A percentile compares a stretch with the other conserved stretches of the same genome.
Evolutionary conservation across 2,329 filamentous ascomycete species (phyloP).

Genomic region (Xylariaceae sp.): DNA sequence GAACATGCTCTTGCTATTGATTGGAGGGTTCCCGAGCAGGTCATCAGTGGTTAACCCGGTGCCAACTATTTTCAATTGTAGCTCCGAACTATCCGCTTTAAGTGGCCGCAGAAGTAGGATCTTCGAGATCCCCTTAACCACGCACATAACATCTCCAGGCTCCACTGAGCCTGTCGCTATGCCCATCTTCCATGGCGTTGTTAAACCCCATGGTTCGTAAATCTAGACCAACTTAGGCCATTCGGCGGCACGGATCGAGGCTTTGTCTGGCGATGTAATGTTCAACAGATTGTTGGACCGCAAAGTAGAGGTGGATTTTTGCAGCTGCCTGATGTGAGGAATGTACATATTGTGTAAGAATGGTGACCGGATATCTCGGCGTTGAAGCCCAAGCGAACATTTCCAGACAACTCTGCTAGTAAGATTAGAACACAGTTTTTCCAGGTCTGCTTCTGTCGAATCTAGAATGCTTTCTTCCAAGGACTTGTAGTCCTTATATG

Average conservation of each 20-base stretch:
- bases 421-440: conserved; percentile 5
- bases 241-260: background rate
- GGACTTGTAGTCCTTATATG: conserved; percentile 4
- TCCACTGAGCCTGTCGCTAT: background rate
- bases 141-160: background rate
- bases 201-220: background rate
- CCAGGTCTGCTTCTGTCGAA: background rate
- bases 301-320: background rate
- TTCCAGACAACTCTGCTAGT: conserved; percentile 4
- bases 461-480: conserved; percentile 4
- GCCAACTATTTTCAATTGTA: background rate
- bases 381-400: too few relatives aligned
- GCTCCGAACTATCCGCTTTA: background rate
- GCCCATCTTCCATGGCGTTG: background rate
- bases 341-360: background rate
- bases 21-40: background rate
- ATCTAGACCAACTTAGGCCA: background rate
- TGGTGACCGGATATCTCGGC: too few relatives aligned
- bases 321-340: background rate
- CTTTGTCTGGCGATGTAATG: background rate
- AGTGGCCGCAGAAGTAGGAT: background rate
- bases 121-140: background rate
- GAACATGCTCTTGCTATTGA: background rate
- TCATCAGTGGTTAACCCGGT: background rate
- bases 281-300: background rate